Evolutionary conservation across 768 basidiomycete species (phyloP), one percentile per base, ranked within the genome.

Genomic region (Phylloporus sp.): DNA sequence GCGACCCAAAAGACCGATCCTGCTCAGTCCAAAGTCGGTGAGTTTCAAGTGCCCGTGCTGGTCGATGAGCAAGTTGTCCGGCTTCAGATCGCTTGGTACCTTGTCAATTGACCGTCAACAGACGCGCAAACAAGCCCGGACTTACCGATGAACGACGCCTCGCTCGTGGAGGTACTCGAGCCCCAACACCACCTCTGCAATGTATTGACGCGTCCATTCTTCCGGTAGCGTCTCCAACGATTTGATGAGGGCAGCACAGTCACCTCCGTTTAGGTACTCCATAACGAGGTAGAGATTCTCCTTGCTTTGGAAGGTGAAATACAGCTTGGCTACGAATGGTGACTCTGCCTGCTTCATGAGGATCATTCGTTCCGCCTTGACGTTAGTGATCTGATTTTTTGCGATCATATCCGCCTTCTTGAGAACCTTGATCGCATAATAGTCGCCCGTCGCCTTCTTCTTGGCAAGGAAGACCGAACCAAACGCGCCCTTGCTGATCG

Each of bases 351-450:
- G 95, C 65, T 93, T 93, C 96, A 99, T 99, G 56, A 99, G 78
- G 60, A 99, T 99, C 84, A 96, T 98, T 47, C 96, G 80, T 72
- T 99, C 96, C 2, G 96, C 96, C 71, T 98, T 98, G 67, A 99
- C 96, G 64, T 98, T 99, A 39, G 96, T 98, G 65, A 99, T 95
- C 68, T 99, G 96, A 72, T 99, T 99, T 79, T 99, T 99, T 32
- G 96, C 90, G 65, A 99, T 98, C 96, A 99, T 99, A 69, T 99
- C 96, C n/a, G 93, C 91, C 73, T 99, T 99, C 74, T 95, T 97
- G 63, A 99, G 70, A n/a, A 98, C 94, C 69, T 99, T 99, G 80
- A 99, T 95, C 22, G 96, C 96, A 70, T 86, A 99, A 69, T 97
- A 98, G 68, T 98, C 96, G 42, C 96, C 96, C 3, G 96, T 99